Evolutionary conservation across 495 filamentous ascomycete genomes (phyloP).

Genomic region (Parmelia sp.): DNA sequence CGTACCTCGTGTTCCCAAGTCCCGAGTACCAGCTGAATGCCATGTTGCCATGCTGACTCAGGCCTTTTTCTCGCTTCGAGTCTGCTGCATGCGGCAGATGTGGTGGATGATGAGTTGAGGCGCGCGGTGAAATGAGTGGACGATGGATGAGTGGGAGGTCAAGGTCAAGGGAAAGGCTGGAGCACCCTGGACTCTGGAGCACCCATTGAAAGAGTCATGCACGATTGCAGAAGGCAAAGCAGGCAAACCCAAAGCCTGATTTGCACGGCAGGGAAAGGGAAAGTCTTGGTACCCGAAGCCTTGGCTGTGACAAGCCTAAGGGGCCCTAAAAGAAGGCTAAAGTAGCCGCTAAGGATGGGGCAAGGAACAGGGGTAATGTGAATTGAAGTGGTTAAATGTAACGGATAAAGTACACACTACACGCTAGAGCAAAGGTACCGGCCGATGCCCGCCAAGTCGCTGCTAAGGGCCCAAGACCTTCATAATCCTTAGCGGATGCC

Average conservation of each 20-base stretch:
- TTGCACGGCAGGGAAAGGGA: conserved; percentile 1
- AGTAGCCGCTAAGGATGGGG: too few relatives aligned
- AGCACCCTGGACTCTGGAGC: too few relatives aligned
- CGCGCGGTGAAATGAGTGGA: conserved; percentile 1
- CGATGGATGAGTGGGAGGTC: neutral
- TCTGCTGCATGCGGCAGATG: neutral
- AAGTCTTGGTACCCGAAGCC: conserved; percentile 8
- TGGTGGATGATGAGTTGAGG: neutral
- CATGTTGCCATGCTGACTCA: too few relatives aligned
- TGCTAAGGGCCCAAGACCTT: neutral
- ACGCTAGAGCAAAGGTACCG: too few relatives aligned
- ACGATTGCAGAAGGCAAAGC: conserved; percentile 1
- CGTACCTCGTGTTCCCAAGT: neutral
- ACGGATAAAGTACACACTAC: neutral
- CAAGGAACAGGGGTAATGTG: neutral
- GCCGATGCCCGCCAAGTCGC: neutral
- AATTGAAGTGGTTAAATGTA: neutral
- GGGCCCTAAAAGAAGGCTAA: neutral
- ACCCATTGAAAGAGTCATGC: neutral
- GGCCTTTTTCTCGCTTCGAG: neutral
- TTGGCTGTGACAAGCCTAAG: neutral
- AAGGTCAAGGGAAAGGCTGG: neutral
- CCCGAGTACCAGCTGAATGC: neutral
- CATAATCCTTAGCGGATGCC: conserved; percentile 3
- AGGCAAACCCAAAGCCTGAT: conserved; percentile 8